Base-by-base conservation (phyloP, 2,329 filamentous ascomycete genomes). In the Verticillium klebahnii region DNA sequence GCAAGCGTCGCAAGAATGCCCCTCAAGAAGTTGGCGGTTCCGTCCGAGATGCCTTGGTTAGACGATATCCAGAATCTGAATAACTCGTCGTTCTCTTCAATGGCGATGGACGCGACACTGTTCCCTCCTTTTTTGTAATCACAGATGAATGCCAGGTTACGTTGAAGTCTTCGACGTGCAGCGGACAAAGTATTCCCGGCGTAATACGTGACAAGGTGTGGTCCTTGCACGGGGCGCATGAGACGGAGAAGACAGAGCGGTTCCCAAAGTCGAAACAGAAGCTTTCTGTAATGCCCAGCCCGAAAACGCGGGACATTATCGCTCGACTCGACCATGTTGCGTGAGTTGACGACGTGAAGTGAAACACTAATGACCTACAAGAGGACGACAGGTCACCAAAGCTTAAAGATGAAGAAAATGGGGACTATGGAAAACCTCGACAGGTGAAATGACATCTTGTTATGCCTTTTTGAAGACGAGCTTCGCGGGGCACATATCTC, bases 121-220 rank as follows among this genome's bases (percentile, higher is more conserved):
- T 70, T 65, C 3, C 80, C 81, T 1, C 80, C 80, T 63, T 80
- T 82, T 0, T 70, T 64, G 57, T 74, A 74, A 61, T 82, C 80
- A 62, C 78, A 81, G 6, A 83, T 64, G 65, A 76, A 80, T 8
- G 78, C 72, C 1, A 82, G 69, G 40, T 75, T 73, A 8, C 73
- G 68, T 1, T 78, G 69, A 31, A 82, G 75, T 5, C 71, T 19
- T 29, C 50, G n/a, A 15, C n/a, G 50, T 29, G 23, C 12, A 1
- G 50, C 23, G 17, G 29, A 12, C n/a, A 55, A 25, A 12, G 19
- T 55, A 5, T 11, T 14, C 4, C 19, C 12, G 5, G 19, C 50
- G 23, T 55, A 25, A 25, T 29, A 15, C 4, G 50, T 55, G 19
- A 55, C 50, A 15, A 25, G 12, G 8, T 55, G 50, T 23, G 50